Conservation (phyloP, 148 eudicot genomes). For the Spergularia bocconei region DNA sequence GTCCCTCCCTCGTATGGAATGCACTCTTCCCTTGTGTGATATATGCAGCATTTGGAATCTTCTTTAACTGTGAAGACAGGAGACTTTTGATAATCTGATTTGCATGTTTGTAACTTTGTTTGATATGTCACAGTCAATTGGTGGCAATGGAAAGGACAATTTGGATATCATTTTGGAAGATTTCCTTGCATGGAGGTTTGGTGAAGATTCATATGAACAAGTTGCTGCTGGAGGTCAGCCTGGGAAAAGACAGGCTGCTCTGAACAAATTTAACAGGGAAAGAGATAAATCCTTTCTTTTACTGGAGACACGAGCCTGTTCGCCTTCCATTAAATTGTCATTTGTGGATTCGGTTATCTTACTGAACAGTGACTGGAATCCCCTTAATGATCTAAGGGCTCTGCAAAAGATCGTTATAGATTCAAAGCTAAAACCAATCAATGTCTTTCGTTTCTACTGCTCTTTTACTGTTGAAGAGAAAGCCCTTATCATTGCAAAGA, state of each 20-base stretch:
- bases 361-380: conserved; percentile 76
- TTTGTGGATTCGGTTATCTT: conserved; percentile 53
- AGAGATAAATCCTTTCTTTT: conserved; percentile 45
- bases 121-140: conserved; percentile 41
- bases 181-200: conserved; percentile 55
- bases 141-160: conserved; percentile 46
- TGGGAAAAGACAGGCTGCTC: conserved; percentile 43
- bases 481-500: conserved; percentile 58
- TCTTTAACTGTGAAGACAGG: background rate
- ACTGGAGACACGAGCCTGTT: conserved; percentile 67
- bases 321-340: conserved; percentile 47
- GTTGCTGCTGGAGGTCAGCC: conserved; percentile 38
- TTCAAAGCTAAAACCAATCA: conserved; percentile 53
- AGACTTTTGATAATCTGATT: background rate
- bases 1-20: background rate
- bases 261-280: conserved; percentile 48
- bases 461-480: conserved; percentile 69
- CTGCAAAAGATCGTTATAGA: conserved; percentile 54
- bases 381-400: conserved; percentile 59
- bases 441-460: conserved; percentile 66
- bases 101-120: conserved; percentile 1
- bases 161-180: conserved; percentile 67
- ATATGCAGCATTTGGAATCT: background rate
- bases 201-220: conserved; percentile 57
- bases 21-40: background rate